Evolutionary conservation across 2,329 filamentous ascomycete species (phyloP), one percentile per base, ranked within the genome.

Genomic region (Colletotrichum melonis): DNA sequence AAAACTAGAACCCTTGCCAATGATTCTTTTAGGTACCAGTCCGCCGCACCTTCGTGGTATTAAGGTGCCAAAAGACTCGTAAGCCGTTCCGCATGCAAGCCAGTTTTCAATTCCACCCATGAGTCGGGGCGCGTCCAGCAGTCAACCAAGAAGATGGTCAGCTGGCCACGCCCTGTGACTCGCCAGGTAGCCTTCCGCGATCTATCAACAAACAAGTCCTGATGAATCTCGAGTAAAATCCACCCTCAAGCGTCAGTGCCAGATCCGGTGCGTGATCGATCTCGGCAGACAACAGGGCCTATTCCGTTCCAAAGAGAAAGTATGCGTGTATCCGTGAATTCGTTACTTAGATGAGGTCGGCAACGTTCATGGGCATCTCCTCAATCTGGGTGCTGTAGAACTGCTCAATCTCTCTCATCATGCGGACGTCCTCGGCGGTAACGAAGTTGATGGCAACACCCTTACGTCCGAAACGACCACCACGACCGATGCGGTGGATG

Each of bases 311-410:
- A 73, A 73, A 71, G 63, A 56, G 72, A 58, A 60, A 75, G 59
- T 64, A 69, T 49, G 63, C 69, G 72, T 75, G 38, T 62, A 63
- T 68, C 63, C 69, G 65, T 67, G 35, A 74, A 58, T 63, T 42
- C 54, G 69, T 60, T 65, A 63, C 69, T 91, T 92, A 93, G 85
- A 93, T 93, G 79, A 93, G 91, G 80, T 93, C 92, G 79, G 92
- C 92, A 80, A 93, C 92, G 86, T 93, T 93, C 97, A 99, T 98
- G 83, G 97, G 97, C 97, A 99, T 99, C 92, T 99, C 97, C 89
- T 99, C 97, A 79, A 99, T 98, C 90, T 99, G 97, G 86, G 97
- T 99, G 92, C 95, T 98, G 93, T 99, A 99, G 92, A 98, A 99
- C 89, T 98, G 95, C 87, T 99, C 97, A 81, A 99, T 99, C 88